Percentiles rank a stretch among this genome's conserved stretches.
These are phyloP conservation scores for Wickerhamomyces chambardii DNA, from an alignment of 805 yeast species.

Conservation along the genomic window DNA sequence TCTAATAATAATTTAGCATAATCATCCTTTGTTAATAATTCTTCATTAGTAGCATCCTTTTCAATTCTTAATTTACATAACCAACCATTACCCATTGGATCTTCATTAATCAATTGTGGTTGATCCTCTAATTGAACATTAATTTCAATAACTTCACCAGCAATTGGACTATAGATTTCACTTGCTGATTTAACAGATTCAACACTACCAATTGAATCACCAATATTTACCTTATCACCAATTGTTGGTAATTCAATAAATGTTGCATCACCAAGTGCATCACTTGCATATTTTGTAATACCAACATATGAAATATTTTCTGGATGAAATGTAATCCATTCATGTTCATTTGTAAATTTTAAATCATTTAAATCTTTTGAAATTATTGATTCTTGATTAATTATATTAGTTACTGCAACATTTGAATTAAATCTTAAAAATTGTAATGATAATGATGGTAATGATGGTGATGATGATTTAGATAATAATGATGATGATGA, in stretches of 20 bases:
- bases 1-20: constrained; percentile 53
- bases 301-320: constrained; percentile 71
- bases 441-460: constrained; percentile 1
- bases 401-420: constrained; percentile 9
- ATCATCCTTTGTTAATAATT: constrained; percentile 43
- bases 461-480: not conserved
- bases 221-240: constrained; percentile 49
- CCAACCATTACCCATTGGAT: constrained; percentile 95
- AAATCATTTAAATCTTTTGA: constrained; percentile 19
- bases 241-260: constrained; percentile 83
- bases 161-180: constrained; percentile 85
- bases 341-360: constrained; percentile 67
- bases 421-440: constrained; percentile 15
- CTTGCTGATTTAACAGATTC: constrained; percentile 93
- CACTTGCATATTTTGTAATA: constrained; percentile 90
- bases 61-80: constrained; percentile 65
- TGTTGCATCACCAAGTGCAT: constrained; percentile 95
- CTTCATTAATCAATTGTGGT: constrained; percentile 76
- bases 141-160: constrained; percentile 65
- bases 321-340: constrained; percentile 65
- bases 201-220: constrained; percentile 86
- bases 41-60: constrained; percentile 30
- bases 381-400: constrained; percentile 14
- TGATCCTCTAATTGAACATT: constrained; percentile 56
- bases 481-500: no score